These are phyloP conservation scores for Ophiosphaerella korrae DNA, from an alignment of 2,329 filamentous ascomycete species.

Conservation along the genomic window DNA sequence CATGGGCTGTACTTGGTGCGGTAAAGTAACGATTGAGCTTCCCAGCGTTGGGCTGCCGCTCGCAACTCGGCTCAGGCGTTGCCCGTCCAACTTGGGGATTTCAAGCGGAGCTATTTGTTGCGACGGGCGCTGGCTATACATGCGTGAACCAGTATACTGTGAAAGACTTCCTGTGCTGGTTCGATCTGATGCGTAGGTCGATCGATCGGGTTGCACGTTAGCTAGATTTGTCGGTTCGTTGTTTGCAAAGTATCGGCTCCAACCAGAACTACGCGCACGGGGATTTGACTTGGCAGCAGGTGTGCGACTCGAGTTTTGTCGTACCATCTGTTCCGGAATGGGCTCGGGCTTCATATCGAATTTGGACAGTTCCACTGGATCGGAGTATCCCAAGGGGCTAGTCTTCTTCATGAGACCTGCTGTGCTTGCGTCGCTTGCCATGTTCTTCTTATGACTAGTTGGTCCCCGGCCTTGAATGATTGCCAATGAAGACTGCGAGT, in stretches of 20 bases:
- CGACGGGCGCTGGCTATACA: slow-evolving; percentile 66
- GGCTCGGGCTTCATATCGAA: slow-evolving; percentile 49
- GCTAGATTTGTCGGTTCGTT: slow-evolving; percentile 64
- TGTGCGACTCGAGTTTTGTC: slow-evolving; percentile 43
- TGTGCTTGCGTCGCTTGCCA: slow-evolving; percentile 64
- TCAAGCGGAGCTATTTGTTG: slow-evolving; percentile 71
- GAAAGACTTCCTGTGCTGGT: slow-evolving; percentile 47
- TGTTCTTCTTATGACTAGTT: slow-evolving; percentile 54
- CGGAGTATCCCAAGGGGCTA: slow-evolving; percentile 46
- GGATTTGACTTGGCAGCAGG: slow-evolving; percentile 24
- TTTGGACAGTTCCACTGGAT: slow-evolving; percentile 52
- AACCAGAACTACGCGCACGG: slow-evolving; percentile 66
- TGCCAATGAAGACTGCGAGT: slow-evolving; percentile 51
- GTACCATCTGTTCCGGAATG: slow-evolving; percentile 36
- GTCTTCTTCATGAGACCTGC: slow-evolving; percentile 65
- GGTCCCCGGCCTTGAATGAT: slow-evolving; percentile 62
- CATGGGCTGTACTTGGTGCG: slow-evolving; percentile 41
- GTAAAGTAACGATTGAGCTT: slow-evolving; percentile 56
- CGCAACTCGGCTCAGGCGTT: slow-evolving; percentile 68
- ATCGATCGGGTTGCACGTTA: slow-evolving; percentile 63
- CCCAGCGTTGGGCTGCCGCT: slow-evolving; percentile 73
- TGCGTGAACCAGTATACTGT: slow-evolving; percentile 57
- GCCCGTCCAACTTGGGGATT: slow-evolving; percentile 58
- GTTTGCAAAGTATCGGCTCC: slow-evolving; percentile 79
- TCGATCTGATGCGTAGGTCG: slow-evolving; percentile 46